These are phyloP conservation scores for Cryptococcus neoformans DNA, from an alignment of 1,284 basidiomycete species.

Conservation along the genomic window DNA sequence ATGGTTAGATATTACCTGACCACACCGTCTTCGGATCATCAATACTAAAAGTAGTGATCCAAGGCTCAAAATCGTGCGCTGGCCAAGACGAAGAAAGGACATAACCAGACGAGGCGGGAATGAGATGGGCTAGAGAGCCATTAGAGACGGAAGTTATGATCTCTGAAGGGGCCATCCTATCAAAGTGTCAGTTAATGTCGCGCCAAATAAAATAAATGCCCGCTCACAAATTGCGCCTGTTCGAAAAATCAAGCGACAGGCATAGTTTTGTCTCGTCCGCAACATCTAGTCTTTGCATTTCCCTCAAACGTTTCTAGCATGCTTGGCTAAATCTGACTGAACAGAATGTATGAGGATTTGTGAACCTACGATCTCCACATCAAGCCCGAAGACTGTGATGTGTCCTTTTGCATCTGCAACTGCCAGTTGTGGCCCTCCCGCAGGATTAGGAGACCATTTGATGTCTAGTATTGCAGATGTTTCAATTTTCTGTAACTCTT, in stretches of 20 bases:
- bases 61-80: slow-evolving; percentile 92
- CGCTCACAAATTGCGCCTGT: slow-evolving; percentile 49
- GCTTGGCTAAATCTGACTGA: too few species aligned
- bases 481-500: slow-evolving; percentile 64
- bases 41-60: slow-evolving; percentile 88
- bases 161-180: slow-evolving; percentile 48
- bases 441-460: slow-evolving; percentile 64
- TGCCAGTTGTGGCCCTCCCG: slow-evolving; percentile 54
- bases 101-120: slow-evolving; percentile 51
- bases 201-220: neutral
- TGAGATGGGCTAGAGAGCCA: slow-evolving; percentile 65
- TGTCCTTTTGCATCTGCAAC: slow-evolving; percentile 81
- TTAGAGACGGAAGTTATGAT: slow-evolving; percentile 77
- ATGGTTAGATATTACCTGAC: slow-evolving; percentile 59
- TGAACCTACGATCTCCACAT: slow-evolving; percentile 51
- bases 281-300: slow-evolving; percentile 57
- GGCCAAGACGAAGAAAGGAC: slow-evolving; percentile 62
- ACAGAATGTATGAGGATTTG: neutral
- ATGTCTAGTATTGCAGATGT: slow-evolving; percentile 84
- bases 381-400: slow-evolving; percentile 62
- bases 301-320: slow-evolving; percentile 53
- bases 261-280: slow-evolving; percentile 63
- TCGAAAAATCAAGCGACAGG: slow-evolving; percentile 85
- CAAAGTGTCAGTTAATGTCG: neutral
- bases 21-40: slow-evolving; percentile 75